Evolutionary conservation across 2,329 filamentous ascomycete genomes (phyloP), one percentile per base, ranked within the genome.

Genomic region (Leptographium galeiforme): DNA sequence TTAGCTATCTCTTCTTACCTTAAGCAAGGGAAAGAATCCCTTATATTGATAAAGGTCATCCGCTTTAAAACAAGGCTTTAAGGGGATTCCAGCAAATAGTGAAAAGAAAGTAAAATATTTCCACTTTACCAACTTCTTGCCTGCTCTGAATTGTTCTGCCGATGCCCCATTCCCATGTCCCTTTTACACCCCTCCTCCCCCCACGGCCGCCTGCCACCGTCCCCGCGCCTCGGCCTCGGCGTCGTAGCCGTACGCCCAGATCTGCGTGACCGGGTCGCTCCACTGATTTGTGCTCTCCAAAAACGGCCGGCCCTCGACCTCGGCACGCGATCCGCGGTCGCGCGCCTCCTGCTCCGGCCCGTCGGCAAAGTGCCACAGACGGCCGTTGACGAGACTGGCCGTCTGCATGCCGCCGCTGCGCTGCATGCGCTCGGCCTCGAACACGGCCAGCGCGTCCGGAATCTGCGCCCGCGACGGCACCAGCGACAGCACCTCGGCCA

Each of bases 221-320:
- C 19, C 25, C n/a, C 34, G 33, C 10, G 34, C 34, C 14, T 25
- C 46, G 5, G 32, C n/a, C 48, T 72, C 70, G 0, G 70, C 67
- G 61, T 75, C 71, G 60, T 76, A 75, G 0, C 70, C 71, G 61
- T 74, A 76, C 8, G 68, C 69, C 72, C 73, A 76, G 18, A 60
- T 56, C 56, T 73, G 69, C 1, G 71, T 74, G 0, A 67, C 60
- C 0, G 70, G 71, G 59, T 75, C 72, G 50, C 66, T 72, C 71
- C 71, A 75, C 60, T 74, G 71, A 52, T 75, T 75, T 0, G 71
- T 62, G 47, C 72, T 75, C 41, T 63, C 61, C 1, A 57, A 45
- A 46, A 71, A 72, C 0, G 59, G 60, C 13, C 55, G 48, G 0
- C 69, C 69, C 14, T 68, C 60, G 0, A 70, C 67, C 54, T 75